Percentiles rank a stretch among this genome's conserved stretches.
phyloP scores from a whole-genome alignment of 768 basidiomycete genomes.

The Lactarius vividus region DNA sequence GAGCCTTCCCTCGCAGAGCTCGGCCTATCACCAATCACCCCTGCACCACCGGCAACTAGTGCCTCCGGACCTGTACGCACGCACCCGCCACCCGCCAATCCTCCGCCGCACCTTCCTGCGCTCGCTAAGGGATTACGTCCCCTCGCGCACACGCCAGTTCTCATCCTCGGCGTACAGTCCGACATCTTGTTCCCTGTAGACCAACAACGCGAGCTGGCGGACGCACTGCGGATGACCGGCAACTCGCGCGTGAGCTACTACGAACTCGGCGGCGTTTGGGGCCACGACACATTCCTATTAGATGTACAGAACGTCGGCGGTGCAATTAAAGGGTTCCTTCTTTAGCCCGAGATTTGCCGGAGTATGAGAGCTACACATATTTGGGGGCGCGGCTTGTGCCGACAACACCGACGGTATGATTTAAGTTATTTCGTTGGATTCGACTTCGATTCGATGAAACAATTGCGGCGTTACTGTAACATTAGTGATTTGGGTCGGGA shows the following conservation, averaged over 20 bases:
- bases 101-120: conserved; percentile 69
- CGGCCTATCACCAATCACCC: conserved; percentile 43
- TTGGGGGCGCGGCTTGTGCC: neutral
- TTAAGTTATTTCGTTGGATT: neutral
- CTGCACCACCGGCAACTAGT: conserved; percentile 28
- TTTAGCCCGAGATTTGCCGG: conserved; percentile 32
- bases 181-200: conserved; percentile 97
- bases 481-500: too few relatives aligned
- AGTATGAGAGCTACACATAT: neutral
- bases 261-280: conserved; percentile 99
- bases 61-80: conserved; percentile 48
- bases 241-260: conserved; percentile 91
- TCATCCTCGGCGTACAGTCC: conserved; percentile 92
- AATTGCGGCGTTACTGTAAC: neutral
- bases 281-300: conserved; percentile 96
- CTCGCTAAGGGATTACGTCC: conserved; percentile 78
- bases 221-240: conserved; percentile 87
- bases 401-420: neutral
- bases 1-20: conserved; percentile 68
- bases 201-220: conserved; percentile 92
- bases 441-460: neutral
- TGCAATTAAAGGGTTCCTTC: conserved; percentile 86
- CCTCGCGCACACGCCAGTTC: conserved; percentile 70
- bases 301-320: conserved; percentile 90
- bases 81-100: conserved; percentile 68